Conservation (phyloP, 2,329 filamentous ascomycete species). For the Colletotrichum acutatum region DNA sequence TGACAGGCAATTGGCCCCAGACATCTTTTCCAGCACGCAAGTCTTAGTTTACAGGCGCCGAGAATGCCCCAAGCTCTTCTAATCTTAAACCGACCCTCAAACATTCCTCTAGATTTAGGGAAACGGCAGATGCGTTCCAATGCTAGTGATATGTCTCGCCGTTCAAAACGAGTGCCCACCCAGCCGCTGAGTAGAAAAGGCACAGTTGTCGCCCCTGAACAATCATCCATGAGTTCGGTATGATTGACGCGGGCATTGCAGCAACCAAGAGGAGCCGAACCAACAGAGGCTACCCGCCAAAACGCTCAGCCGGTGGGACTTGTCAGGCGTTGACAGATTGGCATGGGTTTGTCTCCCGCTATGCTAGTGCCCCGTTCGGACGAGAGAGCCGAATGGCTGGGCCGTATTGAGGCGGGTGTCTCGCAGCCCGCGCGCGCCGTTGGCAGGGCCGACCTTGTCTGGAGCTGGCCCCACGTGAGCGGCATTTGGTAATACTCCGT, state of each 20-base stretch:
- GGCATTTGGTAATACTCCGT: neutral
- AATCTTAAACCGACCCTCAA: neutral
- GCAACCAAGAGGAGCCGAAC: neutral
- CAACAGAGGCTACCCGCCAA: neutral
- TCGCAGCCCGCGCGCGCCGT: conserved; percentile 27
- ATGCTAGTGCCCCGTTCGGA: neutral
- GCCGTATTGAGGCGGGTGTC: neutral
- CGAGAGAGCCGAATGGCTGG: neutral
- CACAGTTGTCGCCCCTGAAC: neutral
- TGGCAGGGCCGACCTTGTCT: neutral
- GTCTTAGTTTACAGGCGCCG: neutral
- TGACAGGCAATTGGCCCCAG: neutral
- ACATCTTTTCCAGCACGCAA: neutral
- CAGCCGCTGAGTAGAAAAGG: neutral
- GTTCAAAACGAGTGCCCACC: neutral
- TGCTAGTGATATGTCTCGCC: neutral
- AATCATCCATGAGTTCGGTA: too few relatives aligned
- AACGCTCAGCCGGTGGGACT: neutral
- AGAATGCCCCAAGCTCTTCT: neutral
- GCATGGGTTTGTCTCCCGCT: conserved; percentile 21
- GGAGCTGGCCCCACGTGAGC: conserved; percentile 7
- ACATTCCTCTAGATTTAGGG: neutral
- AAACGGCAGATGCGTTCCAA: neutral
- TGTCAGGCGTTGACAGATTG: neutral
- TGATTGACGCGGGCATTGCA: neutral